Percentiles rank a stretch among this genome's conserved stretches.
These are phyloP conservation scores for Microbotryum scabiosae DNA, from an alignment of 1,284 basidiomycete genomes.

Conservation along the genomic window DNA sequence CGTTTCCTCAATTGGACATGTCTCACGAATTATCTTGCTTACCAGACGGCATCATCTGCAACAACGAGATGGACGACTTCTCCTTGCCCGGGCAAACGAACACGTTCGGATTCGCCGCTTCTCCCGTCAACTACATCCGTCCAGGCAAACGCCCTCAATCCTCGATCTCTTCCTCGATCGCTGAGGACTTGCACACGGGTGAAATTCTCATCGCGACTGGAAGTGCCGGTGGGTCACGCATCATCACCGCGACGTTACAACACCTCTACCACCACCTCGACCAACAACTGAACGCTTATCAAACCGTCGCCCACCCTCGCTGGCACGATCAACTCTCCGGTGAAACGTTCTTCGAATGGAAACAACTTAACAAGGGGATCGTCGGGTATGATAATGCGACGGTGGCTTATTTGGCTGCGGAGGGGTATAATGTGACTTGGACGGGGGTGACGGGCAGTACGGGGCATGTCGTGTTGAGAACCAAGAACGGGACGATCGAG, in stretches of 20 bases:
- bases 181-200: slow-evolving; percentile 38
- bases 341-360: slow-evolving; percentile 39
- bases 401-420: slow-evolving; percentile 34
- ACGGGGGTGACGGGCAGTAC: too few relatives aligned
- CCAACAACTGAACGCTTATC: slow-evolving; percentile 34
- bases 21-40: slow-evolving; percentile 17
- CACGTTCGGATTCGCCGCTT: slow-evolving; percentile 40
- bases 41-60: slow-evolving; percentile 36
- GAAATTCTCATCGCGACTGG: slow-evolving; percentile 40
- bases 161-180: slow-evolving; percentile 41
- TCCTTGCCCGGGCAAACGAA: slow-evolving; percentile 37
- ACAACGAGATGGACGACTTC: slow-evolving; percentile 44
- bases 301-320: slow-evolving; percentile 36
- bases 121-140: slow-evolving; percentile 41
- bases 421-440: slow-evolving; percentile 40
- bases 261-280: slow-evolving; percentile 37
- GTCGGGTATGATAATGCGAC: slow-evolving; percentile 41
- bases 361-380: slow-evolving; percentile 28
- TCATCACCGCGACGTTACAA: slow-evolving; percentile 44
- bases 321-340: slow-evolving; percentile 44
- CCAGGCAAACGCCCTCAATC: slow-evolving; percentile 42
- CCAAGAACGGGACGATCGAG: too few relatives aligned
- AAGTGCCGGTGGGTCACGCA: slow-evolving; percentile 42
- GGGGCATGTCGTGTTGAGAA: too few relatives aligned
- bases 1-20: background rate